Base-by-base conservation (phyloP, 768 basidiomycete species). In the Boletus rubescentipes region DNA sequence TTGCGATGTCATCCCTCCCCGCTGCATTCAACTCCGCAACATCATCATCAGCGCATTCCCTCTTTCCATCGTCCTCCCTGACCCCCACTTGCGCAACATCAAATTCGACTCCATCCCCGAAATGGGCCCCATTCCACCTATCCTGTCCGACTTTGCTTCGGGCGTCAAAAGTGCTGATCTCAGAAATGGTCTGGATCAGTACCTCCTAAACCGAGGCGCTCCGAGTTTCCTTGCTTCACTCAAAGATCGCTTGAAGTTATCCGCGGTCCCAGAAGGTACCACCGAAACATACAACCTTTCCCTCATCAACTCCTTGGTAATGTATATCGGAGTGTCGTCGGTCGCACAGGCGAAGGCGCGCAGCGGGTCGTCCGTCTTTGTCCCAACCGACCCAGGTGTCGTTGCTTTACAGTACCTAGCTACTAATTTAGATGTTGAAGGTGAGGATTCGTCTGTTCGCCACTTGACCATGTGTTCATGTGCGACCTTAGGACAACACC, bases 21-120 rank as follows among this genome's bases (percentile, higher is more conserved):
- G 89, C 58, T 98, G 95, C 80, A 86, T 96, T 54, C 97, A 99
- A 72, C 82, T 98, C 49, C 89, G 94, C 62, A 99, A 99, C 75
- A 86, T 99, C 74, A 85, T 99, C 57, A 86, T 98, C 59, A 90
- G 91, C 69, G 96, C 97, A 29, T 98, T 95, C 80, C 96, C 97
- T 45, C 80, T 87, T 23, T 77, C 82, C 51, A 75, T 91, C 56
- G 73, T 83, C 39, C 84, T 97, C 29, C 94, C 97, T 54, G 90
- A 97, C 71, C 91, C 93, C 26, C 83, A 93, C 66, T 77, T 93
- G 57, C 86, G 84, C 57, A 85, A 84, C 60, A 66, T 87, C 58
- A 81, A 84, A 58, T 83, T 89, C 53, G 91, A 92, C 45, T 69
- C 85, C 21, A 83, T 91, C 49, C 84, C 89, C 3, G 94, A 96